Percentiles rank a stretch among this genome's conserved stretches.
These are phyloP conservation scores for Endothia cerciana DNA, from an alignment of 2,329 filamentous ascomycete species.

Conservation along the genomic window DNA sequence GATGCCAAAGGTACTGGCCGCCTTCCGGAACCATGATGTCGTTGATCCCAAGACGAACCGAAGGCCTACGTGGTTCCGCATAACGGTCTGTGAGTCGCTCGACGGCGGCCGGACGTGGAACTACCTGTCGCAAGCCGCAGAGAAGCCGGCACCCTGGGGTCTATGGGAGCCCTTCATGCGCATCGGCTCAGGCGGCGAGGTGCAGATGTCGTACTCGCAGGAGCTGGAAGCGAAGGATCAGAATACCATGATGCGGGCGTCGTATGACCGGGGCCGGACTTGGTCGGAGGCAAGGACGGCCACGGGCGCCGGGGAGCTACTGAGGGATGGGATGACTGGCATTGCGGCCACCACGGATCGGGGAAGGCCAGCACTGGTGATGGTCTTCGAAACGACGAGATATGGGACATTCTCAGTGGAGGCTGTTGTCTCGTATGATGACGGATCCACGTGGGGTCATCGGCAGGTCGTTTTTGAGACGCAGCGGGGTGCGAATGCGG, in stretches of 20 bases:
- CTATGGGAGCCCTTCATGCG: constrained; percentile 57
- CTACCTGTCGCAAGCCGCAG: constrained; percentile 48
- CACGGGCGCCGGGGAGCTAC: constrained; percentile 40
- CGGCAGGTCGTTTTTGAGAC: constrained; percentile 46
- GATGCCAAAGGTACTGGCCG: constrained; percentile 43
- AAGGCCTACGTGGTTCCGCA: constrained; percentile 42
- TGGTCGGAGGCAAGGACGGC: constrained; percentile 47
- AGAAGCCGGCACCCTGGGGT: constrained; percentile 41
- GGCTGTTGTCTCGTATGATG: constrained; percentile 49
- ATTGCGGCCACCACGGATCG: constrained; percentile 41
- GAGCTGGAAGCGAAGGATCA: constrained; percentile 51
- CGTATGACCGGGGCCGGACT: constrained; percentile 45
- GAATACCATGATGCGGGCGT: constrained; percentile 52
- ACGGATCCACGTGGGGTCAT: constrained; percentile 44
- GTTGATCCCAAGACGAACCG: constrained; percentile 7
- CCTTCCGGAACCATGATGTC: constrained; percentile 48
- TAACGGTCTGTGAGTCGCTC: constrained; percentile 51
- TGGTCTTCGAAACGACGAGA: constrained; percentile 52
- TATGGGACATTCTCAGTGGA: constrained; percentile 46
- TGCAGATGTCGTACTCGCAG: constrained; percentile 51
- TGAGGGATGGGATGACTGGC: constrained; percentile 51
- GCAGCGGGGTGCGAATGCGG: constrained; percentile 40
- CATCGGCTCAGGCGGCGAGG: constrained; percentile 33
- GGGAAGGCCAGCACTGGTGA: constrained; percentile 44
- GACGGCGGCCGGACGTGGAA: constrained; percentile 49